Evolutionary conservation across 495 filamentous ascomycete species (phyloP).

Genomic region (Hyaloscypha variabilis): DNA sequence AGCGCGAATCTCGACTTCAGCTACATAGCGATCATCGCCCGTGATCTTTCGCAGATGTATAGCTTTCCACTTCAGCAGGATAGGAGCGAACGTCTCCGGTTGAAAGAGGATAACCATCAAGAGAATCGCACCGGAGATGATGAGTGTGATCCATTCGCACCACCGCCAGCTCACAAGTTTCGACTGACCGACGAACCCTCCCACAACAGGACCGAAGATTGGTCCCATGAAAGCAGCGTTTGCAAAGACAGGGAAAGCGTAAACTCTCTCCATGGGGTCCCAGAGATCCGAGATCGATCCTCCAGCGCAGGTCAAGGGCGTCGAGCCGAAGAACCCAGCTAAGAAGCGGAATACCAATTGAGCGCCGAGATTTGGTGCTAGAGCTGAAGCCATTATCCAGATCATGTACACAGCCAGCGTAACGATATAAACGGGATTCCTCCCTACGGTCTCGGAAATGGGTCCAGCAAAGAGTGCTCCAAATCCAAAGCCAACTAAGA

Average conservation of each 20-base stretch:
- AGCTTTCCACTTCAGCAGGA: slow-evolving; percentile 69
- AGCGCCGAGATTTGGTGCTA: slow-evolving; percentile 70
- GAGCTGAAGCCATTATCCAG: slow-evolving; percentile 73
- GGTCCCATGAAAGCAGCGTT: slow-evolving; percentile 45
- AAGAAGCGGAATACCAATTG: slow-evolving; percentile 74
- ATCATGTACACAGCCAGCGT: slow-evolving; percentile 71
- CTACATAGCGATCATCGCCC: slow-evolving; percentile 64
- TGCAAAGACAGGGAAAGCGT: slow-evolving; percentile 63
- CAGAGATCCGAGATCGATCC: slow-evolving; percentile 86
- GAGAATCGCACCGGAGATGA: slow-evolving; percentile 67
- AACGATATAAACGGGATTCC: slow-evolving; percentile 69
- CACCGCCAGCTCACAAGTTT: slow-evolving; percentile 70
- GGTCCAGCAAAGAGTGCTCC: slow-evolving; percentile 53
- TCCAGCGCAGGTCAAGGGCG: slow-evolving; percentile 80
- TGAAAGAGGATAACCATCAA: slow-evolving; percentile 60
- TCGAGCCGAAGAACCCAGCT: slow-evolving; percentile 71
- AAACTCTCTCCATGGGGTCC: slow-evolving; percentile 64
- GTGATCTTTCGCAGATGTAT: slow-evolving; percentile 62
- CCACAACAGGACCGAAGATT: slow-evolving; percentile 46
- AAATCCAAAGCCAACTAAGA: slow-evolving; percentile 63
- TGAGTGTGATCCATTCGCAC: slow-evolving; percentile 77
- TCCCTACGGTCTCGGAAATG: slow-evolving; percentile 58
- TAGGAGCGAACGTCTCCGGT: slow-evolving; percentile 69
- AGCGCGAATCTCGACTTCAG: slow-evolving; percentile 67
- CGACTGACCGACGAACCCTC: slow-evolving; percentile 72